Conservation (phyloP, 768 basidiomycete species). For the Inosperma sp. region DNA sequence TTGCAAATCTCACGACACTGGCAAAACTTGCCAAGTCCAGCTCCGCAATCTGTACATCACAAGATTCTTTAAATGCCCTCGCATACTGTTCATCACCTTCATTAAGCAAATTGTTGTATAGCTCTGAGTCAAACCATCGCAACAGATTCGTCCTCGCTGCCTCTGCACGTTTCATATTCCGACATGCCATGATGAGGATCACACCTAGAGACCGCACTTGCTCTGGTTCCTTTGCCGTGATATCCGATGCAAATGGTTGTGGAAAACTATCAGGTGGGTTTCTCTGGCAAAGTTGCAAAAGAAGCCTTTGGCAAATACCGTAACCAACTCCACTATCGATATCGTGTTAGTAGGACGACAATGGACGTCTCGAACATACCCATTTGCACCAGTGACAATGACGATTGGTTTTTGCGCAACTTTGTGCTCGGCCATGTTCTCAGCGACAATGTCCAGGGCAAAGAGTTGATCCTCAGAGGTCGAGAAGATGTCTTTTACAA, state of each 20-base stretch:
- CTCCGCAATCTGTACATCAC: slow-evolving; percentile 56
- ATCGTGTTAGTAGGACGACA: too few relatives aligned
- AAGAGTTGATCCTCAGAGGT: too few relatives aligned
- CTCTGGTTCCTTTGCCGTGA: slow-evolving; percentile 15
- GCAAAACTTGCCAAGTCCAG: slow-evolving; percentile 60
- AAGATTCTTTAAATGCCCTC: slow-evolving; percentile 49
- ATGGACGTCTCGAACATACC: too few relatives aligned
- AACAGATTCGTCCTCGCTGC: slow-evolving; percentile 54
- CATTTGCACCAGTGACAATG: slow-evolving; percentile 69
- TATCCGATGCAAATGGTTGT: slow-evolving; percentile 34
- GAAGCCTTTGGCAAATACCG: slow-evolving; percentile 75
- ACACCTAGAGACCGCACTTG: slow-evolving; percentile 43
- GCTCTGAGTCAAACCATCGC: slow-evolving; percentile 44
- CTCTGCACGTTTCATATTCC: slow-evolving; percentile 60
- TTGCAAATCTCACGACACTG: slow-evolving; percentile 60
- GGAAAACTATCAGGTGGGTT: slow-evolving; percentile 50
- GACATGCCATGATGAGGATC: slow-evolving; percentile 78
- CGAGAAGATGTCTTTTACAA: too few relatives aligned
- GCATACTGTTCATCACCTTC: slow-evolving; percentile 49
- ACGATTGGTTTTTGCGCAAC: too few relatives aligned
- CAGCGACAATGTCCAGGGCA: too few relatives aligned
- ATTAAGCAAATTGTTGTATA: neutral
- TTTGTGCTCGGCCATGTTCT: too few relatives aligned
- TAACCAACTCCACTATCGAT: slow-evolving; percentile 70
- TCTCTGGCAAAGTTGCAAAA: slow-evolving; percentile 57